Evolutionary conservation across 805 yeast species (phyloP).

Genomic region (Scheffersomyces coipomensis): DNA sequence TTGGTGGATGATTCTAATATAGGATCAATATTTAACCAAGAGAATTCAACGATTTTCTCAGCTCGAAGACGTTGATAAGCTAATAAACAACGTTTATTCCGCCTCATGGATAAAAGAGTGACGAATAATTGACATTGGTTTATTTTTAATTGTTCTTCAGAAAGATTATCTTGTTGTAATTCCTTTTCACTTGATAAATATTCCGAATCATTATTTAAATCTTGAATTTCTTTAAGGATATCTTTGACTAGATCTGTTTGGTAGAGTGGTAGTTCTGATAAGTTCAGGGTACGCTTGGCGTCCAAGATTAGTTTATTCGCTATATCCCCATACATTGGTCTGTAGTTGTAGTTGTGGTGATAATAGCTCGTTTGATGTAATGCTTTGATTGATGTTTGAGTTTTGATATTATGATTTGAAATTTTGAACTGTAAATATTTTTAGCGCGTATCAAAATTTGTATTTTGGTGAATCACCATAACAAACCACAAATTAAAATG

Average conservation of each 20-base stretch:
- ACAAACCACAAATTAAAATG: too few species aligned
- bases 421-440: too few species aligned
- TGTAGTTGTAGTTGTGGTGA: not conserved
- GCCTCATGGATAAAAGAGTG: constrained; percentile 70
- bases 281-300: constrained; percentile 71
- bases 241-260: constrained; percentile 69
- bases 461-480: too few species aligned
- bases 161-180: constrained; percentile 14
- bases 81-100: constrained; percentile 86
- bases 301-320: constrained; percentile 83
- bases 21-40: constrained; percentile 71
- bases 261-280: constrained; percentile 67
- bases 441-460: too few species aligned
- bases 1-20: constrained; percentile 14
- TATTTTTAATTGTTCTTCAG: constrained; percentile 41
- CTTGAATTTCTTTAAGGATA: constrained; percentile 69
- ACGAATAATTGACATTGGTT: constrained; percentile 67
- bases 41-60: constrained; percentile 59
- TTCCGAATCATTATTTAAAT: constrained; percentile 58
- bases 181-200: constrained; percentile 34
- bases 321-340: constrained; percentile 84
- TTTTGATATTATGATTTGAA: too few species aligned
- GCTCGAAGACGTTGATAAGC: constrained; percentile 81
- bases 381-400: too few species aligned
- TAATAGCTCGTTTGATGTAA: not conserved